Conservation (phyloP, 805 yeast species). For the Yarrowia sp. region DNA sequence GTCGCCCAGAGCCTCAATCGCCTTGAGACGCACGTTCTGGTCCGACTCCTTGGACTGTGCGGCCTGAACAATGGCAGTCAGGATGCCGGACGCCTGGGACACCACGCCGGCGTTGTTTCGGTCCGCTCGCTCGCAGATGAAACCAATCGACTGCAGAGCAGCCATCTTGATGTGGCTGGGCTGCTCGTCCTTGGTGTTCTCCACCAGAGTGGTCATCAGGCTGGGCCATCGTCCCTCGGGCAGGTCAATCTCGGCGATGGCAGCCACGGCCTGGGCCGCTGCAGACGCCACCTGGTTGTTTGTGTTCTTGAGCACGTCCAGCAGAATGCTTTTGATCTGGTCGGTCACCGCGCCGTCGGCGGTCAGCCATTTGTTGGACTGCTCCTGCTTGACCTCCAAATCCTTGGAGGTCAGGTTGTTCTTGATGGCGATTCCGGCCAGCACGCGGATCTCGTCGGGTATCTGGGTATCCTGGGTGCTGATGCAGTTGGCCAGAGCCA, state of each 20-base stretch:
- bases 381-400: slow-evolving; percentile 60
- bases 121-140: slow-evolving; percentile 94
- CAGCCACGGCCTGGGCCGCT: slow-evolving; percentile 93
- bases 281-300: slow-evolving; percentile 83
- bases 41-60: slow-evolving; percentile 85
- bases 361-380: slow-evolving; percentile 76
- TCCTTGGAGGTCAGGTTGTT: slow-evolving; percentile 89
- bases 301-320: slow-evolving; percentile 67
- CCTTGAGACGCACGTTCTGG: slow-evolving; percentile 79
- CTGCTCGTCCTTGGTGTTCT: slow-evolving; percentile 80
- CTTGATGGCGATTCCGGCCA: slow-evolving; percentile 87
- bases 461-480: slow-evolving; percentile 61
- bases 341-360: slow-evolving; percentile 62
- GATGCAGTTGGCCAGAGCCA: slow-evolving; percentile 71
- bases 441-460: slow-evolving; percentile 82
- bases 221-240: slow-evolving; percentile 90
- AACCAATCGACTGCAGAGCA: slow-evolving; percentile 87
- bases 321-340: slow-evolving; percentile 67
- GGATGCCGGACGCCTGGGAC: slow-evolving; percentile 86
- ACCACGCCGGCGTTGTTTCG: slow-evolving; percentile 78
- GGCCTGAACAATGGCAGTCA: slow-evolving; percentile 96
- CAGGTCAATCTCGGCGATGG: slow-evolving; percentile 94
- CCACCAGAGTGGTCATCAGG: slow-evolving; percentile 80
- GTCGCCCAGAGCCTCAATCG: slow-evolving; percentile 87
- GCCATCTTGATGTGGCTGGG: slow-evolving; percentile 85